phyloP scores from a whole-genome alignment of 768 basidiomycete species.

The Auriscalpium microsporum region DNA sequence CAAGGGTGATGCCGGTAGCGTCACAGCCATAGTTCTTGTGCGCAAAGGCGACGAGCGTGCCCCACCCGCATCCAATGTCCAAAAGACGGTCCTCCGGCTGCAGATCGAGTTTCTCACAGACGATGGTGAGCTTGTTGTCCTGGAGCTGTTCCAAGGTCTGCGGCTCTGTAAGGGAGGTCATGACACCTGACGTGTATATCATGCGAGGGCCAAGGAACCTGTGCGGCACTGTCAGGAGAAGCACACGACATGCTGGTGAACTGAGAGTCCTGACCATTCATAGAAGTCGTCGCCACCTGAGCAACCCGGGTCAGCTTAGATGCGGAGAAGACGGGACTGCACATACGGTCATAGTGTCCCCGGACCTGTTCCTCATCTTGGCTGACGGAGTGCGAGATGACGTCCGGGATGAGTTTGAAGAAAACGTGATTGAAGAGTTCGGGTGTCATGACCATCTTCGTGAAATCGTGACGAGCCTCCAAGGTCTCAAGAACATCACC shows the following conservation, averaged over 20 bases:
- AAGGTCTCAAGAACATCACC: constrained; percentile 90
- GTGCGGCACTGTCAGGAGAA: neutral
- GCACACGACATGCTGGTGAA: neutral
- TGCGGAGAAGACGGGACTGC: neutral
- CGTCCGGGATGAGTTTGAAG: constrained; percentile 81
- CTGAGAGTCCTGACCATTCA: constrained; percentile 46
- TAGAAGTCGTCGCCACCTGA: constrained; percentile 94
- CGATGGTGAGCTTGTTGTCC: constrained; percentile 94
- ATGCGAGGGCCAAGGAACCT: constrained; percentile 94
- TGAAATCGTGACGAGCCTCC: constrained; percentile 95
- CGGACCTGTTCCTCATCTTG: constrained; percentile 97
- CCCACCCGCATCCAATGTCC: constrained; percentile 94
- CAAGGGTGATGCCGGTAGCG: constrained; percentile 91
- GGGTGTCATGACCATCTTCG: constrained; percentile 81
- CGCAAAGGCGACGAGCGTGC: constrained; percentile 88
- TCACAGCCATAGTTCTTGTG: constrained; percentile 97
- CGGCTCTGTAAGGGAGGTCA: constrained; percentile 56
- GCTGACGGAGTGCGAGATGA: constrained; percentile 79
- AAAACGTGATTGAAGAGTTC: constrained; percentile 95
- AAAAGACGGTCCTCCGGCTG: constrained; percentile 79
- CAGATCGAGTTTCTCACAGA: constrained; percentile 90
- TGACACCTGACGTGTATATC: constrained; percentile 95
- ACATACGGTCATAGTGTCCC: constrained; percentile 87
- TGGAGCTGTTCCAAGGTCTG: constrained; percentile 92
- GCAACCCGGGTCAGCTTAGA: constrained; percentile 3